A percentile compares a stretch with the other conserved stretches of the same genome.
These are phyloP conservation scores for Oenanthe sinensis DNA, from an alignment of 129 eudicot species.

Conservation along the genomic window DNA sequence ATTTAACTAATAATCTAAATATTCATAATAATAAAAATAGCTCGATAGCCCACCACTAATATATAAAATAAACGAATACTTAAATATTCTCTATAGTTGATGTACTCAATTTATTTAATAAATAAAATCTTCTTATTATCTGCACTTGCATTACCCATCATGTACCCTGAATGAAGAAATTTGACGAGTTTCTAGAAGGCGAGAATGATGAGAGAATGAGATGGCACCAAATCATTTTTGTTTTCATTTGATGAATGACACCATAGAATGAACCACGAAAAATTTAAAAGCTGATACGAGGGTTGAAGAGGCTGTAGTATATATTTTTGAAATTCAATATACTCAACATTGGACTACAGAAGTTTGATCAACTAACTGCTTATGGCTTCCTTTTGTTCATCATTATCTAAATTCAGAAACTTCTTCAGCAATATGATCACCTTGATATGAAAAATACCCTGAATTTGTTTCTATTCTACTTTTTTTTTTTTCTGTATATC, in stretches of 20 bases:
- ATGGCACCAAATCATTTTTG: neutral
- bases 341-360: neutral
- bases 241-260: neutral
- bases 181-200: neutral
- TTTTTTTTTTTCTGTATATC: neutral
- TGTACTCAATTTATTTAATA: neutral
- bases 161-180: neutral
- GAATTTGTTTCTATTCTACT: neutral
- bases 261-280: neutral
- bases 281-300: neutral
- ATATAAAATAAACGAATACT: neutral
- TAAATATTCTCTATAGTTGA: neutral
- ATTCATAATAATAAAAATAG: too few species aligned
- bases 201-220: neutral
- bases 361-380: neutral
- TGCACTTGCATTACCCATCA: too few species aligned
- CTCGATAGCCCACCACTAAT: neutral
- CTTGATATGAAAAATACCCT: neutral
- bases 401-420: too few species aligned
- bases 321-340: neutral
- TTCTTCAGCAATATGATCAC: neutral
- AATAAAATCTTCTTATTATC: neutral
- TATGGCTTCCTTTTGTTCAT: neutral
- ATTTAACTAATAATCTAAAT: too few species aligned
- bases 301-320: neutral